Percentiles rank a stretch among this genome's conserved stretches.
These are phyloP conservation scores for Massospora cicadina DNA, from an alignment of 371 early-diverging fungal genomes.

Conservation along the genomic window DNA sequence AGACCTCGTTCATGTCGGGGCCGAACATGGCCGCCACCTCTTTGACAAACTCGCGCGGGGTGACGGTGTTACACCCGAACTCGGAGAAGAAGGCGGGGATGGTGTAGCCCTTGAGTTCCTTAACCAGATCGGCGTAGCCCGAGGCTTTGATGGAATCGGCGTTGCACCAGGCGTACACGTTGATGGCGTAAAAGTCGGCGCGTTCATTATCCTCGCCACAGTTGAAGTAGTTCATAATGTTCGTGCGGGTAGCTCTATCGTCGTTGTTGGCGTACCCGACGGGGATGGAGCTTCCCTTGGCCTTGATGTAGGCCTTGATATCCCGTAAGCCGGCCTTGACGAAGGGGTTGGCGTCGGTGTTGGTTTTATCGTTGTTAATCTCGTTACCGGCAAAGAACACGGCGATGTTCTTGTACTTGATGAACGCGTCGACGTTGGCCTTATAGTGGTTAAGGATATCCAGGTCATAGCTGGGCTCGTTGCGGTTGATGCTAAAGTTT, in stretches of 20 bases:
- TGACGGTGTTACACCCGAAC: conserved; percentile 38
- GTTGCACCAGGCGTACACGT: conserved; percentile 44
- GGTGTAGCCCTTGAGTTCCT: conserved; percentile 28
- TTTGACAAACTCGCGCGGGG: conserved; percentile 27
- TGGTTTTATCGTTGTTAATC: conserved; percentile 46
- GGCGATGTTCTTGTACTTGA: conserved; percentile 39
- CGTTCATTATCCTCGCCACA: conserved; percentile 44
- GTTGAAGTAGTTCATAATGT: conserved; percentile 47
- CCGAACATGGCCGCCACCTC: conserved; percentile 34
- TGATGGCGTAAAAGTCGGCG: conserved; percentile 55
- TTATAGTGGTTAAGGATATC: conserved; percentile 33
- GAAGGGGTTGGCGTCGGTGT: conserved; percentile 47
- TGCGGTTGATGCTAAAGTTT: conserved; percentile 41
- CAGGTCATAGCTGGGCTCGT: conserved; percentile 40
- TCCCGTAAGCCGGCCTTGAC: conserved; percentile 60
- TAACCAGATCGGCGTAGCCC: conserved; percentile 35
- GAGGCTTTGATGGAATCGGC: conserved; percentile 31
- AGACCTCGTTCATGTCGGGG: conserved; percentile 37
- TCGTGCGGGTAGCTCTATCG: conserved; percentile 43
- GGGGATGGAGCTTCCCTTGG: conserved; percentile 33
- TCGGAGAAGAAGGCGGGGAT: conserved; percentile 46
- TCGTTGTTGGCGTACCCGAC: conserved; percentile 72
- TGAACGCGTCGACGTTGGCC: conserved; percentile 43
- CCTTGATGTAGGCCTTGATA: conserved; percentile 38
- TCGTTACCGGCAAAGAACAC: conserved; percentile 71